A percentile compares a stretch with the other conserved stretches of the same genome.
phyloP scores from a whole-genome alignment of 495 filamentous ascomycete genomes.

The Hypoxylon subgilvum region DNA sequence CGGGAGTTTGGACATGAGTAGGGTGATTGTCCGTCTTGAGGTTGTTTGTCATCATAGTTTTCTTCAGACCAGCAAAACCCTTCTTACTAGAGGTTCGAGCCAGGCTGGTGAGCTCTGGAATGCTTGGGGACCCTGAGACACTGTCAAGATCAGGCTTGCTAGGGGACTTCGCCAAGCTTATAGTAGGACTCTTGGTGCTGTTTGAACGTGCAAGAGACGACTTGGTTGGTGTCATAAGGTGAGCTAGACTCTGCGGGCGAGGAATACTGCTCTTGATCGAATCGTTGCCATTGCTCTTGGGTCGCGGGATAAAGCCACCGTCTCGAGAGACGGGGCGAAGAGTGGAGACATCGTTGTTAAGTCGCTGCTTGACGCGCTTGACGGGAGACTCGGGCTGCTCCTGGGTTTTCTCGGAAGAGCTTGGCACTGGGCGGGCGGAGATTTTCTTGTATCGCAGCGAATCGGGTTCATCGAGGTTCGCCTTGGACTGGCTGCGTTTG shows the following conservation, averaged over 20 bases:
- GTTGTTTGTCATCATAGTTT: constrained; percentile 10
- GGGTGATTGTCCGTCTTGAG: constrained; percentile 11
- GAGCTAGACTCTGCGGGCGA: constrained; percentile 53
- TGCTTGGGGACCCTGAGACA: constrained; percentile 50
- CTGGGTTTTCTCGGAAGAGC: constrained; percentile 20
- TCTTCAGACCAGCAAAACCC: constrained; percentile 20
- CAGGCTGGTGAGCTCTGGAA: constrained; percentile 23
- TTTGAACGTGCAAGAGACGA: constrained; percentile 71
- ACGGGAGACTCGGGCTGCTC: constrained; percentile 49
- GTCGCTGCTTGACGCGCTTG: constrained; percentile 70
- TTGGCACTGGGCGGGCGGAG: constrained; percentile 21
- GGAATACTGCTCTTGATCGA: constrained; percentile 40
- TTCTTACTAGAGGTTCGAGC: constrained; percentile 40
- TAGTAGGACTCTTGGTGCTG: constrained; percentile 60
- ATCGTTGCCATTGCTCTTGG: constrained; percentile 49
- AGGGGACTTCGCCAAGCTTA: constrained; percentile 43
- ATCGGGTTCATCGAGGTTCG: constrained; percentile 66
- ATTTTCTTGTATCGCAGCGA: constrained; percentile 46
- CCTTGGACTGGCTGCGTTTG: constrained; percentile 78
- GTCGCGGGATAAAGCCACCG: constrained; percentile 48
- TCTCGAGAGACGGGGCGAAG: constrained; percentile 60
- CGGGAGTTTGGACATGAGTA: constrained; percentile 46
- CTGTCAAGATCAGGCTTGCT: constrained; percentile 44
- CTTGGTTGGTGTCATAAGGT: constrained; percentile 79
- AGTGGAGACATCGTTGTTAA: constrained; percentile 64